These are phyloP conservation scores for Populus ilicifolia DNA, from an alignment of 345 rosid species.

Conservation along the genomic window DNA sequence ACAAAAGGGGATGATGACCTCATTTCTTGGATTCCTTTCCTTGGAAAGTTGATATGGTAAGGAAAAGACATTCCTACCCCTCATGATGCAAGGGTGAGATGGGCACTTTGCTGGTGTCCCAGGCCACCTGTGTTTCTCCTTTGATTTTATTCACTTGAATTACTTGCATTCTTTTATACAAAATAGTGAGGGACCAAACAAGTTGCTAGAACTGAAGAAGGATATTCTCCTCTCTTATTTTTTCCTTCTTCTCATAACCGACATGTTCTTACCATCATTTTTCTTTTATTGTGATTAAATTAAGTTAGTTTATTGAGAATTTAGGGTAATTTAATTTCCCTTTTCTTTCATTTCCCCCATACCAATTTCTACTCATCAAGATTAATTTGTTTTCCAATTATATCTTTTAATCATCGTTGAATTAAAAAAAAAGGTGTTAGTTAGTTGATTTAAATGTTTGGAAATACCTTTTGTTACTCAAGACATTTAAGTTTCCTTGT, in stretches of 20 bases:
- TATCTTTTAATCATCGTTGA: no score
- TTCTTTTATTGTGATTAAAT: neutral
- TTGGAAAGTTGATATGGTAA: rapidly evolving
- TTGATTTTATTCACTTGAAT: neutral
- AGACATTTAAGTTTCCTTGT: no score
- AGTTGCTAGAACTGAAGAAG: neutral
- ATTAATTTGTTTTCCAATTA: no score
- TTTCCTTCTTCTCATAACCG: constrained; percentile 3
- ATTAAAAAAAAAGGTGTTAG: no score
- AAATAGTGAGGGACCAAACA: constrained; percentile 1
- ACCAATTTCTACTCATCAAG: no score
- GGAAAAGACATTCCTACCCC: neutral
- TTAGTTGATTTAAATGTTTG: no score
- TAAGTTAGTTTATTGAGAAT: neutral
- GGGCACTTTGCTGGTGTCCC: neutral
- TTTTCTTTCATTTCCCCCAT: no score
- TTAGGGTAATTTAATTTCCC: no score
- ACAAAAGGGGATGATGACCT: neutral
- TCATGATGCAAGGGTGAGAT: neutral
- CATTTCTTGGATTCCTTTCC: neutral
- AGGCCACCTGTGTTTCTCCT: neutral
- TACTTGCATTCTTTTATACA: no score
- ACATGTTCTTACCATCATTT: constrained; percentile 7
- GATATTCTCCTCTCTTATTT: constrained; percentile 7
- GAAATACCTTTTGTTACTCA: no score